A percentile compares a stretch with the other conserved stretches of the same genome.
Conservation (phyloP, 129 eudicot species). For the Mikania micrantha region DNA sequence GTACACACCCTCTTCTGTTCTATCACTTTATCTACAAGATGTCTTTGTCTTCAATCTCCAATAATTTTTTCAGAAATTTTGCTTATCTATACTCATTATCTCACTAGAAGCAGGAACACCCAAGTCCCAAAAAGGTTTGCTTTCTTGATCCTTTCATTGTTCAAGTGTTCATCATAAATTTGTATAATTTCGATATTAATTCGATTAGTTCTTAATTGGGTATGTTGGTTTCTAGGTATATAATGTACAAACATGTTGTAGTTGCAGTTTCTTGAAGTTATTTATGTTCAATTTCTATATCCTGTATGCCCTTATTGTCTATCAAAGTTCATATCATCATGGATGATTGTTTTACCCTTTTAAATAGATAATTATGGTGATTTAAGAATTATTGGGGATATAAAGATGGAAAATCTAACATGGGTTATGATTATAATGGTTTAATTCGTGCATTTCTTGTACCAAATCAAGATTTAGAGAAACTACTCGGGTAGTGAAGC, state of each 20-base stretch:
- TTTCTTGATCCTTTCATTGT: conserved; percentile 8
- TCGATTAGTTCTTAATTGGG: not conserved
- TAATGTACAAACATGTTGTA: not conserved
- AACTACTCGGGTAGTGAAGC: conserved; percentile 10
- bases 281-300: not conserved
- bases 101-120: conserved; percentile 27
- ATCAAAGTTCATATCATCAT: no score
- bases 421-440: not conserved
- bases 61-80: not conserved
- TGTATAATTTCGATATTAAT: not conserved
- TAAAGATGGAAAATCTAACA: not conserved
- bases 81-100: conserved; percentile 24
- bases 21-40: conserved; percentile 29
- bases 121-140: conserved; percentile 26
- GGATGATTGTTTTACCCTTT: not conserved
- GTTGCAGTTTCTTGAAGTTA: conserved; percentile 9
- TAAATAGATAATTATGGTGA: not conserved
- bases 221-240: not conserved
- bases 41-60: conserved; percentile 23
- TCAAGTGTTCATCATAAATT: not conserved
- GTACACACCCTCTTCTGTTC: conserved; percentile 27
- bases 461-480: conserved; percentile 22
- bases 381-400: not conserved
- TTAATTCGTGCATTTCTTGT: not conserved
- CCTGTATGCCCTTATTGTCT: no score